Conservation (phyloP, 2,329 filamentous ascomycete species). For the Westerdykella sp. region DNA sequence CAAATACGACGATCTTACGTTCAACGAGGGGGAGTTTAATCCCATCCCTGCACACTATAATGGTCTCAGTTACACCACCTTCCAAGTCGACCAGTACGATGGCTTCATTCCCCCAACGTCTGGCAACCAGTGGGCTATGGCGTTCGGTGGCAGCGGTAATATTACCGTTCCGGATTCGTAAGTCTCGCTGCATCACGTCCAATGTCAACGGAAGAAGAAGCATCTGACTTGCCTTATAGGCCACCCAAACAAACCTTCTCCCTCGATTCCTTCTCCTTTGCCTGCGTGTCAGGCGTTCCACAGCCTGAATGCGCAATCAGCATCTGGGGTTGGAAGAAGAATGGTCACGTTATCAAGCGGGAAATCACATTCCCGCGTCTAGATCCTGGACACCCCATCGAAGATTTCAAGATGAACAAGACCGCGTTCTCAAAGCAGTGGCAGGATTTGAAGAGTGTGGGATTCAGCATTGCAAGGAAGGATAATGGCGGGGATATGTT, state of each 20-base stretch:
- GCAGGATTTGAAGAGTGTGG: conserved; percentile 14
- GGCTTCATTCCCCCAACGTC: conserved; percentile 16
- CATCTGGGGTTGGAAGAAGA: conserved; percentile 13
- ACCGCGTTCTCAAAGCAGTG: conserved; percentile 12
- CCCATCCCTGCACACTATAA: conserved; percentile 15
- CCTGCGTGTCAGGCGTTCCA: conserved; percentile 14
- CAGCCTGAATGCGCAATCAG: conserved; percentile 19
- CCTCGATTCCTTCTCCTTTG: conserved; percentile 15
- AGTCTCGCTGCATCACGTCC: neutral
- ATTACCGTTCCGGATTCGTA: conserved; percentile 12
- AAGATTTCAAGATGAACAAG: conserved; percentile 16
- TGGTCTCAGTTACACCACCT: conserved; percentile 12
- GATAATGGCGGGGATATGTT: conserved; percentile 20
- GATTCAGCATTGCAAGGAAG: conserved; percentile 17
- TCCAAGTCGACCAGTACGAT: conserved; percentile 18
- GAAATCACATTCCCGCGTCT: conserved; percentile 13
- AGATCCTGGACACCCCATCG: conserved; percentile 12
- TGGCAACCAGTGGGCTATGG: conserved; percentile 15
- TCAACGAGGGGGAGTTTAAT: conserved; percentile 8
- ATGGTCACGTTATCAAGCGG: conserved; percentile 8
- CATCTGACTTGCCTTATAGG: conserved; percentile 1
- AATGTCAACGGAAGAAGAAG: neutral
- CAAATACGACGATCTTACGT: conserved; percentile 14
- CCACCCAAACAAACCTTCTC: conserved; percentile 9
- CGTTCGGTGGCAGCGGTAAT: conserved; percentile 17